These are phyloP conservation scores for Hygrocybe coccinea DNA, from an alignment of 768 basidiomycete species.

Conservation along the genomic window DNA sequence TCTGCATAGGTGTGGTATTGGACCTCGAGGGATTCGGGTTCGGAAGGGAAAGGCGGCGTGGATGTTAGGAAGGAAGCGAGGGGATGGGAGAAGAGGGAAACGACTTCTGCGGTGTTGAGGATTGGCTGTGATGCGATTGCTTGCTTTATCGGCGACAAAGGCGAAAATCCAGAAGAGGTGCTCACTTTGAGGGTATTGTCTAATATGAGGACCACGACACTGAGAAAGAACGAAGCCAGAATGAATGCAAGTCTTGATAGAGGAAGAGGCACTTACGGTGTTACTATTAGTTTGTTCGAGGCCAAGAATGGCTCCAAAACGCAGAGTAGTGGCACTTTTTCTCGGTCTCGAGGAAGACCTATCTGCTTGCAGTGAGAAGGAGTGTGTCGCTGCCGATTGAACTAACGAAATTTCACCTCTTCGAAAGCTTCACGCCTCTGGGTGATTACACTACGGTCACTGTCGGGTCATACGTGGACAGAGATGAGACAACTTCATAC, in stretches of 20 bases:
- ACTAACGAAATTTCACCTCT: conserved; percentile 52
- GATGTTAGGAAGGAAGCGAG: conserved; percentile 65
- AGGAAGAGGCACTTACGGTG: conserved; percentile 59
- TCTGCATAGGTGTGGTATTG: conserved; percentile 67
- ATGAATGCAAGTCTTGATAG: neutral
- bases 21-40: conserved; percentile 50
- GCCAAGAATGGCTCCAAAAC: conserved; percentile 76
- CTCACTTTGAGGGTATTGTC: conserved; percentile 69
- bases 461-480: neutral
- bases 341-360: conserved; percentile 69
- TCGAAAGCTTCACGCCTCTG: conserved; percentile 87
- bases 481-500: conserved; percentile 39
- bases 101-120: conserved; percentile 74
- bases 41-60: conserved; percentile 51
- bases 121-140: conserved; percentile 55
- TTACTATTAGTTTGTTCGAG: conserved; percentile 67
- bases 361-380: conserved; percentile 45
- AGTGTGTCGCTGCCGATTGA: neutral
- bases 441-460: neutral
- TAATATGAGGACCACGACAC: conserved; percentile 80
- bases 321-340: conserved; percentile 70
- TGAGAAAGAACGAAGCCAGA: conserved; percentile 24
- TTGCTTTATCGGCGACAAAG: too few relatives aligned
- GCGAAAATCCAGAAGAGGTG: neutral
- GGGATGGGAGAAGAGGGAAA: conserved; percentile 81